Conservation (phyloP, 345 rosid species). For the Brassica incana region DNA sequence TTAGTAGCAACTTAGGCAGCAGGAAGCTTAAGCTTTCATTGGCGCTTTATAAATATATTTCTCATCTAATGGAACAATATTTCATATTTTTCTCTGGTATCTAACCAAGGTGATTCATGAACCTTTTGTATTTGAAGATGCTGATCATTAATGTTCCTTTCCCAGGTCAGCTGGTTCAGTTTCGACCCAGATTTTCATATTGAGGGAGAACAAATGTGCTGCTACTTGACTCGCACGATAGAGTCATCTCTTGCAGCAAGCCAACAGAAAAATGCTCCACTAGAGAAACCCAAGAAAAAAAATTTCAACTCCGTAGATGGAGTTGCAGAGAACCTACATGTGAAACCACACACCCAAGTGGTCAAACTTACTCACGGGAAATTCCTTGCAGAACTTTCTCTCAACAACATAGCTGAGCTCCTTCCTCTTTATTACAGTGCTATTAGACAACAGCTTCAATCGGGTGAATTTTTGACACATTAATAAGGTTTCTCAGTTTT, state of each 20-base stretch:
- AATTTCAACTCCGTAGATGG: no score
- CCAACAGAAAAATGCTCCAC: no score
- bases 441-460: no score
- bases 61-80: background rate
- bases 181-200: slow-evolving; percentile 83
- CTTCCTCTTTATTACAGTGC: no score
- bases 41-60: background rate
- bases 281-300: no score
- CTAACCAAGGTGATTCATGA: slow-evolving; percentile 9
- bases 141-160: slow-evolving; percentile 23
- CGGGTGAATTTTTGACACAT: no score
- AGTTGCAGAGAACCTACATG: no score
- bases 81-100: slow-evolving; percentile 12
- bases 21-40: background rate
- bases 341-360: no score
- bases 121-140: slow-evolving; percentile 24
- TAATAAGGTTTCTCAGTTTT: no score
- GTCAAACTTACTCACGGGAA: no score
- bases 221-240: slow-evolving; percentile 91
- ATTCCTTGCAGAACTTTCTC: no score
- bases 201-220: slow-evolving; percentile 94
- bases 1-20: slow-evolving; percentile 1
- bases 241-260: slow-evolving; percentile 14
- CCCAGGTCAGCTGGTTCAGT: slow-evolving; percentile 95
- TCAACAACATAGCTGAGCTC: no score